Evolutionary conservation across 805 yeast species (phyloP), one percentile per base, ranked within the genome.

Genomic region (Cyberlindnera americana): DNA sequence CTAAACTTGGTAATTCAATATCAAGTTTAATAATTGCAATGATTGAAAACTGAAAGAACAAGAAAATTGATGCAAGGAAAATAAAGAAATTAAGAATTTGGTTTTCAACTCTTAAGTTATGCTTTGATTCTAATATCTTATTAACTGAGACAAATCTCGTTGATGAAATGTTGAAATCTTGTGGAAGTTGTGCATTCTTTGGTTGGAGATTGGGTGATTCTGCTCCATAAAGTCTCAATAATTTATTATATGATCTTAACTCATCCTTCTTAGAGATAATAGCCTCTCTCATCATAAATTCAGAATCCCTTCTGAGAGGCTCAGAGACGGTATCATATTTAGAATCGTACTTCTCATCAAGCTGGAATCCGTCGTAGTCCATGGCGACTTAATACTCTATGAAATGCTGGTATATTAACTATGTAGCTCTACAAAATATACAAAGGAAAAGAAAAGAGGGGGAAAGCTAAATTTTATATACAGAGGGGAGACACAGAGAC

Each of bases 11-110:
- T 14, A 44, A 29, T 6, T 46, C 45, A 5, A 49, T 3, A 34
- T 51, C 53, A 9, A 47, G 31, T 19, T 49, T 49, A 22, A 51
- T 38, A 16, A 49, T 43, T 19, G 43, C 33, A 6, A 51, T 42
- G 16, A 51, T 30, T 15, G 46, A 33, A 23, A 49, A 41, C 35
- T 51, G 50, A 27, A 49, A 45, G 4, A 44, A 21, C 7, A 44
- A 34, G 19, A 51, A 47, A 2, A 51, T 37, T 8, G 48, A 27
- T 16, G 47, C 44, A 6, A 49, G 11, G 12, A 44, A 25, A 18
- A 51, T 40, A 31, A 51, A 51, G 27, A 51, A 40, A 24, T 38
- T 47, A 18, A 51, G 35, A 11, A 51, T 37, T 31, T 40, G 35
- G 33, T 51, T 51, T 23, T 51, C 55, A 29, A 51, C 44, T 15